These are phyloP conservation scores for Bidens hawaiensis DNA, from an alignment of 140 eudicot genomes.

Conservation along the genomic window DNA sequence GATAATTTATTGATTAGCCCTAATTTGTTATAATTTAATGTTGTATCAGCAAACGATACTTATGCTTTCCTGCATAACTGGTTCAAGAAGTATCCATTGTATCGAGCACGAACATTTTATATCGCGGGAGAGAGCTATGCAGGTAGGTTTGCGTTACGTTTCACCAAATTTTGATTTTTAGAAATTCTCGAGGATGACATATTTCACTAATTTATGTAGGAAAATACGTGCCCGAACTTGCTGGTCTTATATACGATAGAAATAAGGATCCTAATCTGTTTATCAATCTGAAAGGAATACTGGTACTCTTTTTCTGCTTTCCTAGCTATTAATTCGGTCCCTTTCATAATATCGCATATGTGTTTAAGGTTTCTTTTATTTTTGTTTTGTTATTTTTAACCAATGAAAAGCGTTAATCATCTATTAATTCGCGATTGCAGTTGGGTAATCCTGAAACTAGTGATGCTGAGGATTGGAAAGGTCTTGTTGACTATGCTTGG, in stretches of 20 bases:
- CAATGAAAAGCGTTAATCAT: neutral
- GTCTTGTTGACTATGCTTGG: slow-evolving; percentile 93
- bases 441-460: slow-evolving; percentile 95
- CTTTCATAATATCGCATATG: neutral
- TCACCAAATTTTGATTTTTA: slow-evolving; percentile 1
- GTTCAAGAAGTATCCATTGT: slow-evolving; percentile 83
- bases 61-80: slow-evolving; percentile 80
- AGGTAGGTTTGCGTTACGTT: slow-evolving; percentile 32
- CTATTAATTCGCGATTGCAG: slow-evolving; percentile 27
- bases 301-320: slow-evolving; percentile 45
- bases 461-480: slow-evolving; percentile 91
- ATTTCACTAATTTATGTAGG: slow-evolving; percentile 39
- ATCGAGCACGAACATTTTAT: slow-evolving; percentile 51
- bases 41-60: slow-evolving; percentile 69
- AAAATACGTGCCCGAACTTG: slow-evolving; percentile 85
- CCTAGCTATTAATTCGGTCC: neutral
- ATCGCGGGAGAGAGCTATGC: slow-evolving; percentile 99
- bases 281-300: slow-evolving; percentile 75
- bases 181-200: neutral
- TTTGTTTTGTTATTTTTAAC: neutral
- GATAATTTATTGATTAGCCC: slow-evolving; percentile 2
- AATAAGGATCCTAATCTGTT: slow-evolving; percentile 54
- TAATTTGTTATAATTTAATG: neutral
- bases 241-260: slow-evolving; percentile 68
- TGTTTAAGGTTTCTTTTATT: neutral